Evolutionary conservation across 2,329 filamentous ascomycete species (phyloP).

Genomic region (Davidsoniella eucalypti): DNA sequence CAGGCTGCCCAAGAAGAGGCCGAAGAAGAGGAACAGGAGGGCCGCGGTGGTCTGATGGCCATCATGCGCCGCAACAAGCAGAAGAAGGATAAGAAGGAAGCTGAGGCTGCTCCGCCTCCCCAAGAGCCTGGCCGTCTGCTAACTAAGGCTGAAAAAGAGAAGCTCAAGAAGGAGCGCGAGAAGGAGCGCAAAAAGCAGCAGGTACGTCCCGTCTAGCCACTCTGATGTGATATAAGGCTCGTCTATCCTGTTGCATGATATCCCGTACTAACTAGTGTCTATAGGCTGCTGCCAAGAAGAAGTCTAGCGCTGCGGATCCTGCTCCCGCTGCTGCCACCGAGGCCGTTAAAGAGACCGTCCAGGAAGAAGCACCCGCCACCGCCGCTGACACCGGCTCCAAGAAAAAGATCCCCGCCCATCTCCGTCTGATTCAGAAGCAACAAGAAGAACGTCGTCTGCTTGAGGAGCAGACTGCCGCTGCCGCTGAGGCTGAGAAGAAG

Average conservation of each 20-base stretch:
- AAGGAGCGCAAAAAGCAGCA: constrained; percentile 98
- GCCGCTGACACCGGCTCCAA: constrained; percentile 32
- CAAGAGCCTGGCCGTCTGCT: constrained; percentile 57
- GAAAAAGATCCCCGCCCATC: constrained; percentile 72
- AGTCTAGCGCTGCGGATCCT: constrained; percentile 21
- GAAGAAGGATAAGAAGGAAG: constrained; percentile 74
- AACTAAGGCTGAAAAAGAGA: constrained; percentile 98
- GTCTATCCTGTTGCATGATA: background rate
- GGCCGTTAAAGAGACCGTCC: constrained; percentile 19
- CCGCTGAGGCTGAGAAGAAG: constrained; percentile 46
- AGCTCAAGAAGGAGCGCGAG: constrained; percentile 92
- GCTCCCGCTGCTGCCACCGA: constrained; percentile 17
- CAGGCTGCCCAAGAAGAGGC: constrained; percentile 30
- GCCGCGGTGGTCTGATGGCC: constrained; percentile 57
- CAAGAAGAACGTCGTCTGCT: constrained; percentile 57
- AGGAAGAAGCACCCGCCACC: constrained; percentile 36
- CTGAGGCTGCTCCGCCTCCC: constrained; percentile 37
- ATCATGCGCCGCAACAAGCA: constrained; percentile 67
- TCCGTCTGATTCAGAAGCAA: constrained; percentile 62
- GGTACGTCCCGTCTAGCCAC: constrained; percentile 29
- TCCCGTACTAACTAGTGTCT: background rate
- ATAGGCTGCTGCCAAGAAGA: constrained; percentile 59
- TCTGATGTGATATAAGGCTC: background rate
- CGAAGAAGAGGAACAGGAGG: constrained; percentile 36
- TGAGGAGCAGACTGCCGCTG: constrained; percentile 44